Base-by-base conservation (phyloP, 179 eudicot genomes). In the Beta corolliflora region DNA sequence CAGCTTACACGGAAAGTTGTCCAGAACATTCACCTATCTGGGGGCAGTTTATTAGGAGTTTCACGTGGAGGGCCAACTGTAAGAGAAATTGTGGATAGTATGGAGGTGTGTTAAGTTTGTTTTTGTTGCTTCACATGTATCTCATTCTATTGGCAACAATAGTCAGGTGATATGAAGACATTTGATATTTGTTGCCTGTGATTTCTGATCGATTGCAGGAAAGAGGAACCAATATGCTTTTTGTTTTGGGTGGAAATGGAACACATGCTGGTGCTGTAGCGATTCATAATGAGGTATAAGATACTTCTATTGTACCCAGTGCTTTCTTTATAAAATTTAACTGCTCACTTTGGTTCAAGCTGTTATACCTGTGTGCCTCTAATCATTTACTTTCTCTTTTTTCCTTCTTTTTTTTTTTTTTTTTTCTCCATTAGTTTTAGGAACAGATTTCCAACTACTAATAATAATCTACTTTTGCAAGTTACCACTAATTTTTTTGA, bases 241-340 rank as follows among this genome's bases (percentile, higher is more conserved):
- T 96, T 86, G 97, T 96, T 76, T 85, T 96, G 75, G 99, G 99
- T 52, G 99, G 99, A 85, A 93, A 96, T 81, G 99, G 99, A 80
- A 94, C 99, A 21, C 98, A 96, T 87, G 99, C 99, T 63, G 99
- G 99, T 82, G 99, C 99, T 54, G 91, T 89, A 84, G 99, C 94
- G 77, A 90, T 95, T 71, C 99, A 95, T 80, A 80, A 91, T 58
- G 99, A 95, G 99, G 99, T 95, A 69, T 64, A 15, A 76, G n/a
- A 14, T 63, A 41, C 66, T 21, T 31, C 76, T 4, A 45, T 5
- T 7, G 23, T 41, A 61, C n/a, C 3, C 65, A 25, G 18, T 48
- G 46, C 15, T 71, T 64, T 48, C 50, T 66, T 9, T 61, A 13
- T 9, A 0, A 19, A 56, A 19, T 59, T 46, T 14, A 12, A 46